phyloP scores from a whole-genome alignment of 768 basidiomycete genomes.

The Collybia nuda region DNA sequence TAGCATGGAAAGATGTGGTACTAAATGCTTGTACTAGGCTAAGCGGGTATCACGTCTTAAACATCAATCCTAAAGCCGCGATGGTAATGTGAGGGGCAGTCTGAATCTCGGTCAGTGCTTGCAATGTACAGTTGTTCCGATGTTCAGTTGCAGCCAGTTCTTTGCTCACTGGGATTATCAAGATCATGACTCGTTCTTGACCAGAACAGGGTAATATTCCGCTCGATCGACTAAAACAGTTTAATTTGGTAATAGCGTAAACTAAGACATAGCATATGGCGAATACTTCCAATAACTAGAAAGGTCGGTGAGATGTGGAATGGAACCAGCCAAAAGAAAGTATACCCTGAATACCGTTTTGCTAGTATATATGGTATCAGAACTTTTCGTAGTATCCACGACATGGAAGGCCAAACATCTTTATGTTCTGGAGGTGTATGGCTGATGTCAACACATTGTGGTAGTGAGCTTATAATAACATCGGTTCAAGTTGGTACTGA shows the following conservation, averaged over 20 bases:
- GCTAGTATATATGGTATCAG: conserved; percentile 35
- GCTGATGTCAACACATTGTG: conserved; percentile 15
- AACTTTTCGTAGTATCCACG: conserved; percentile 36
- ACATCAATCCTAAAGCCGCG: not conserved
- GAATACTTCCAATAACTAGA: conserved; percentile 38
- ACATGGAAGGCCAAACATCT: conserved; percentile 33
- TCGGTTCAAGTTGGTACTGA: conserved; percentile 7
- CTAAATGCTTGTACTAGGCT: not conserved
- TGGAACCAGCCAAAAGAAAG: not conserved
- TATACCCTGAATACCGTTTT: conserved; percentile 32
- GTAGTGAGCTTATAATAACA: not conserved
- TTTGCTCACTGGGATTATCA: too few relatives aligned
- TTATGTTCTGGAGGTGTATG: conserved; percentile 37
- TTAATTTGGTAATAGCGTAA: too few relatives aligned
- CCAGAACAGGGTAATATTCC: too few relatives aligned
- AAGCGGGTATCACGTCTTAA: not conserved
- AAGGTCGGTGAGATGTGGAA: not conserved
- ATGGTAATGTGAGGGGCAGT: too few relatives aligned
- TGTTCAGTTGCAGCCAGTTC: too few relatives aligned
- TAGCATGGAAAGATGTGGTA: not conserved
- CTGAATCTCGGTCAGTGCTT: too few relatives aligned
- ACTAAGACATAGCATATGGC: conserved; percentile 28
- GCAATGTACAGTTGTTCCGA: too few relatives aligned
- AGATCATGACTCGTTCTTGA: too few relatives aligned
- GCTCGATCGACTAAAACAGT: too few relatives aligned